Evolutionary conservation across 306 rosid species (phyloP), one percentile per base, ranked within the genome.

Genomic region (Dalbergia oliveri): DNA sequence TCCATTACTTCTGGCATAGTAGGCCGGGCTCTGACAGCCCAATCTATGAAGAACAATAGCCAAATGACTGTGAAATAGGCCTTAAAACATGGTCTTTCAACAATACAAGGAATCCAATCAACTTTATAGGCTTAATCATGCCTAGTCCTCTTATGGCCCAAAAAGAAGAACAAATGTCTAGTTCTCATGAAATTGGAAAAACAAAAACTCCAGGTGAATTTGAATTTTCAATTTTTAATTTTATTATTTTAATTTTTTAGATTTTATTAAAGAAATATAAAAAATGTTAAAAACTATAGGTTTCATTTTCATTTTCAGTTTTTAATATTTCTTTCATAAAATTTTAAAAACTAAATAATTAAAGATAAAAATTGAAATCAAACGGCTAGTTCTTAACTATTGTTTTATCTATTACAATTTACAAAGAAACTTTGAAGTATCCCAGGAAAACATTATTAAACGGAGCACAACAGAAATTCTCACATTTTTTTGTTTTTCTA

Each of bases 391-490:
- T 1, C 6, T 75, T 62, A 10, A 21, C 43, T 18, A 58, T 21
- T 39, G 41, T 37, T 18, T 50, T 3, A 6, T 34, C 7, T n/a
- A 37, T 37, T 26, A 37, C 41, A 5, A 4, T 10, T 3, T 35
- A 72, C 65, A 56, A 73, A 58, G 58, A 73, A 59, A 43, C 19
- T 21, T 11, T 59, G 4, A 44, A 63, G 13, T 76, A 63, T 47
- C 11, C 23, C 23, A 0, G 13, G 10, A 16, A 11, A 43, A 13
- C 9, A 7, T 13, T 15, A 63, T 23, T 18, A 44, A 59, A 9
- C 31, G 50, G 37, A 6, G 34, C 49, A 51, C n/a, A 56, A 37
- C 0, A 56, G 47, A 64, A 63, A 35, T 64, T 39, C 4, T 4
- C 4, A 9, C 6, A 57, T 18, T 57, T 57, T 57, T 18, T 19